These are phyloP conservation scores for Dendrothele bispora DNA, from an alignment of 768 basidiomycete genomes.

Conservation along the genomic window DNA sequence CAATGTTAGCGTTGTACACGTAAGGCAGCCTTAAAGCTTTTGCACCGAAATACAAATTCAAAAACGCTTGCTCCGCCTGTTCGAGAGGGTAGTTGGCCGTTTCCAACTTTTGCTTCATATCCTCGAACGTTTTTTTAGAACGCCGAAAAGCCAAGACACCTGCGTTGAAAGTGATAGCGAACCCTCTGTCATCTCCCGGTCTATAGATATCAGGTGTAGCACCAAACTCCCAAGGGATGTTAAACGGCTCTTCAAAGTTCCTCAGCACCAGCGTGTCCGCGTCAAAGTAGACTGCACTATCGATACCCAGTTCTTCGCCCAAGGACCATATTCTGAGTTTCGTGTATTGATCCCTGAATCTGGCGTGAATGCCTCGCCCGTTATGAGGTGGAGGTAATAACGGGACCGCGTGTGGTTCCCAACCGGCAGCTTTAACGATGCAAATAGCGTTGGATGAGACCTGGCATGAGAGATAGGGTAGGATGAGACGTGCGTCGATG, in stretches of 20 bases:
- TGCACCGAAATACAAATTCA: constrained; percentile 38
- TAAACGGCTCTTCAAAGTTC: constrained; percentile 46
- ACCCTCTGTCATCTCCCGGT: constrained; percentile 23
- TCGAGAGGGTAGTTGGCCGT: constrained; percentile 28
- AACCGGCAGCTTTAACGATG: constrained; percentile 36
- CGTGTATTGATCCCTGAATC: constrained; percentile 43
- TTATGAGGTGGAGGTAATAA: constrained; percentile 37
- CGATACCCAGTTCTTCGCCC: constrained; percentile 27
- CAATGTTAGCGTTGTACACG: constrained; percentile 42
- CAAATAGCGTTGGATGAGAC: constrained; percentile 40
- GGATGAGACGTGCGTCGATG: constrained; percentile 25
- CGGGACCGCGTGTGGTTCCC: constrained; percentile 33
- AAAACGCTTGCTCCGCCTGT: constrained; percentile 41
- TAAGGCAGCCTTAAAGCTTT: constrained; percentile 35
- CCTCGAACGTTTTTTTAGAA: constrained; percentile 23
- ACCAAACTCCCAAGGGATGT: constrained; percentile 38
- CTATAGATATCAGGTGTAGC: constrained; percentile 40
- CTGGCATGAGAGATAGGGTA: constrained; percentile 30
- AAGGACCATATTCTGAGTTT: constrained; percentile 43
- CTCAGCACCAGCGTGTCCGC: constrained; percentile 42
- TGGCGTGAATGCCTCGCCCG: constrained; percentile 32
- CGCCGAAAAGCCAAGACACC: constrained; percentile 37
- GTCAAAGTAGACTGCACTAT: constrained; percentile 37
- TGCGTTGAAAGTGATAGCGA: constrained; percentile 37
- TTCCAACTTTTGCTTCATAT: constrained; percentile 28